Evolutionary conservation across 2,329 filamentous ascomycete species (phyloP).

Genomic region (Penicillium sp.): DNA sequence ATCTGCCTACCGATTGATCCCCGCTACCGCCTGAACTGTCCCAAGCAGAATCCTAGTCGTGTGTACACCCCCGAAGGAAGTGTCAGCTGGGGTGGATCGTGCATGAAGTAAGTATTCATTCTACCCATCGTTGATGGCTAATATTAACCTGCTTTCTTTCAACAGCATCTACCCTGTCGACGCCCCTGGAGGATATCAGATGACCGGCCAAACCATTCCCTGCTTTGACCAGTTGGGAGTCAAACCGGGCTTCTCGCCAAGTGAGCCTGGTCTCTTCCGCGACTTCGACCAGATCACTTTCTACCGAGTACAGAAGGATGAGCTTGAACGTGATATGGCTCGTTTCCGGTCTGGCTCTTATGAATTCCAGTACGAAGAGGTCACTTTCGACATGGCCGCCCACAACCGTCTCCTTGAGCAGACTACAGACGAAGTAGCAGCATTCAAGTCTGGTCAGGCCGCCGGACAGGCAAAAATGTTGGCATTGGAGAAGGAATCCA

Average conservation of each 20-base stretch:
- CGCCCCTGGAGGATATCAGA: conserved; percentile 55
- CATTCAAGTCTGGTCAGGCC: conserved; percentile 46
- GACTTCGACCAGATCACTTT: conserved; percentile 57
- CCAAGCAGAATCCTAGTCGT: conserved; percentile 56
- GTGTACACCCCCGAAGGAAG: conserved; percentile 57
- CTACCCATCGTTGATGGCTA: neutral
- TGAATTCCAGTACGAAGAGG: conserved; percentile 49
- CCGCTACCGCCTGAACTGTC: conserved; percentile 51
- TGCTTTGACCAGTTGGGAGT: conserved; percentile 53
- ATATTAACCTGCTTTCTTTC: conserved; percentile 37
- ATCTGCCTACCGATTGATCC: conserved; percentile 54
- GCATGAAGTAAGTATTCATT: conserved; percentile 40
- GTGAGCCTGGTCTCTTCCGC: conserved; percentile 53
- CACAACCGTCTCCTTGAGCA: conserved; percentile 50
- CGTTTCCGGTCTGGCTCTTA: conserved; percentile 52
- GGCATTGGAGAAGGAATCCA: conserved; percentile 35
- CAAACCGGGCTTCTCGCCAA: conserved; percentile 48
- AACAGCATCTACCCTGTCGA: conserved; percentile 50
- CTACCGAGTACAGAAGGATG: conserved; percentile 51
- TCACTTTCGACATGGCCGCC: conserved; percentile 54
- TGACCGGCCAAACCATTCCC: conserved; percentile 52
- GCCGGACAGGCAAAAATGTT: conserved; percentile 48
- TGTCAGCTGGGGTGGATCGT: conserved; percentile 54
- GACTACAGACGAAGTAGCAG: conserved; percentile 48
- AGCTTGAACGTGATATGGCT: conserved; percentile 49